Evolutionary conservation across 2,329 filamentous ascomycete genomes (phyloP), one percentile per base, ranked within the genome.

Genomic region (Colletotrichum abscissum): DNA sequence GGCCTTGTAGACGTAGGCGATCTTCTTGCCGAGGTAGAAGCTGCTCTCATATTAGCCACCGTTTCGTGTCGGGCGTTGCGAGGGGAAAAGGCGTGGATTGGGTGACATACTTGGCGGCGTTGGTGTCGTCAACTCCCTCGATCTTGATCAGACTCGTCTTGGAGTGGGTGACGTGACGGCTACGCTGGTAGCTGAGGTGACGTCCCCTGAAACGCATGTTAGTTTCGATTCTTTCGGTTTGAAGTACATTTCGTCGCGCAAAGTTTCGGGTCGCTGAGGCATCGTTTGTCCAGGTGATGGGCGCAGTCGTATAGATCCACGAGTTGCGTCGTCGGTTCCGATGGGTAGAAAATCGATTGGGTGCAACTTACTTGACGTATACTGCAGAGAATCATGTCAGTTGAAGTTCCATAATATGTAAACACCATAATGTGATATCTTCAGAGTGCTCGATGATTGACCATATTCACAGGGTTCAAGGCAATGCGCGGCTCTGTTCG

Each of bases 21-120:
- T 92, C 90, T 95, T 95, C 94, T 99, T 99, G 89, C 97, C 97
- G 79, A 95, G 90, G 90, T 99, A 99, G 94, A 98, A 98, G 88
- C 89, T 90, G 79, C 73, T 74, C 63, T 58, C 69, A 49, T 35
- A 74, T 82, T 76, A 81, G 79, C 72, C 49, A 67, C 42, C 65
- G 26, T 16, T 22, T 60, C 24, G 42, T 22, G 5, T 14, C 11
- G 14, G 26, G 28, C 12, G 22, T 19, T 16, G 5, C 4, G 38
- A 19, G 38, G 38, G 38, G 35, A 0, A 1, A n/a, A 14, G 35
- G 11, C 3, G 14, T 22, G 52, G 12, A 35, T 3, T 8, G n/a
- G 11, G 16, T 9, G 76, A 89, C 91, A 79, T 93, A 95, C 92
- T 92, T 94, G 87, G 97, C 96, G 84, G 93, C 94, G 82, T 94